Conservation (phyloP, 768 basidiomycete genomes). For the Tricholomella constricta region DNA sequence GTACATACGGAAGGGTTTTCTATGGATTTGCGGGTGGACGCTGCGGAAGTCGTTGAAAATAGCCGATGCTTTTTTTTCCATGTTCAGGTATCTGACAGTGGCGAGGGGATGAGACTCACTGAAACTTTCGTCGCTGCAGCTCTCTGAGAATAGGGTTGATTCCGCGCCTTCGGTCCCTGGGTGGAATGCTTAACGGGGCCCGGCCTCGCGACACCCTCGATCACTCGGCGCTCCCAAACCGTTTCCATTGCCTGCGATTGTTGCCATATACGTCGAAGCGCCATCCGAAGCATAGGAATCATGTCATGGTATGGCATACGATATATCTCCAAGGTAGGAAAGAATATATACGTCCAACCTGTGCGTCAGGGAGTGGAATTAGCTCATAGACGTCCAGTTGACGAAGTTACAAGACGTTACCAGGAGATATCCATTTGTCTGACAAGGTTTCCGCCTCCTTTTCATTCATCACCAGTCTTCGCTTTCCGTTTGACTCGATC, state of each 20-base stretch:
- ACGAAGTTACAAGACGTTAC: slow-evolving; percentile 18
- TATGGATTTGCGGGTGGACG: too few species aligned
- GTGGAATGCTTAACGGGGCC: not conserved
- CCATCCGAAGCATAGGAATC: slow-evolving; percentile 36
- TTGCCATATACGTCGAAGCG: slow-evolving; percentile 23
- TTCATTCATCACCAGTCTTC: slow-evolving; percentile 23
- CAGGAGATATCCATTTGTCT: slow-evolving; percentile 33
- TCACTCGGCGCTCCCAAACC: slow-evolving; percentile 5
- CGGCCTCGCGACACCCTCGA: not conserved
- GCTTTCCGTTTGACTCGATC: slow-evolving; percentile 16
- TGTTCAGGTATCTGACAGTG: not conserved
- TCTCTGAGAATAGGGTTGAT: not conserved
- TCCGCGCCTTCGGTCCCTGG: not conserved
- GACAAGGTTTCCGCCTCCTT: slow-evolving; percentile 23
- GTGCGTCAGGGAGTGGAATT: not conserved
- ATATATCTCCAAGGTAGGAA: slow-evolving; percentile 39
- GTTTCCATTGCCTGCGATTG: slow-evolving; percentile 23
- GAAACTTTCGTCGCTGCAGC: not conserved
- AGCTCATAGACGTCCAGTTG: not conserved
- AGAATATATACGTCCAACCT: slow-evolving; percentile 56
- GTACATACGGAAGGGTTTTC: too few species aligned
- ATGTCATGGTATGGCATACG: slow-evolving; percentile 46
- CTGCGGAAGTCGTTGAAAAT: not conserved
- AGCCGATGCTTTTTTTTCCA: not conserved
- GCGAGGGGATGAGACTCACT: not conserved